Base-by-base conservation (phyloP, 805 yeast species). In the Debaryomyces tyrocola region DNA sequence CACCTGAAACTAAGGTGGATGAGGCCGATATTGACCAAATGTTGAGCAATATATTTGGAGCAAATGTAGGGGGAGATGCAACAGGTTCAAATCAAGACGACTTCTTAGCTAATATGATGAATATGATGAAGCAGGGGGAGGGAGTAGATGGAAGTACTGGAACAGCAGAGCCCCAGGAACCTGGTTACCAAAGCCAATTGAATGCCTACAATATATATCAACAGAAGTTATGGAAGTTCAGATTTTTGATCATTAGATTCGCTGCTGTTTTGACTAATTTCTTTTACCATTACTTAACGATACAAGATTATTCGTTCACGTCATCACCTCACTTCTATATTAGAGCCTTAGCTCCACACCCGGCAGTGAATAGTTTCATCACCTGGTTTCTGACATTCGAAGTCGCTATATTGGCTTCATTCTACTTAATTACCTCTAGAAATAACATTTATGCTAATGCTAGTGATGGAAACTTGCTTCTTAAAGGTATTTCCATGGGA, bases 1-100 rank as follows among this genome's bases (percentile, higher is more conserved):
- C 55, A 33, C 45, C 38, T 40, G 45, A 51, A 43, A 44, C 45
- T 37, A 44, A 40, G 14, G 27, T 24, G 27, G 37, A 17, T 7
- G 51, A 48, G 3, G 53, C 53, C 17, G 72, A 69, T 47, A 57
- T 70, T 42, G 76, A 72, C 36, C 62, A 59, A 21, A 58, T 72
- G 49, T 59, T 73, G 53, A 58, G 57, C 40, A 52, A 59, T 31
- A 59, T 71, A 46, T 64, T 71, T 45, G 63, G 59, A 5, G 15
- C 15, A 33, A 15, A 33, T 14, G n/a, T 15, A 8, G 57, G 55
- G 18, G 53, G 44, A 20, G 40, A 39, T 12, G 45, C 31, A 28
- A 40, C 33, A 18, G 44, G 11, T 41, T 46, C 35, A n/a, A 49
- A 45, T 7, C 47, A 40, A 14, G 46, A 20, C 14, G 44, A 37